Evolutionary conservation across 1,139 yeast species (phyloP).

Genomic region (Taphrina pruni): DNA sequence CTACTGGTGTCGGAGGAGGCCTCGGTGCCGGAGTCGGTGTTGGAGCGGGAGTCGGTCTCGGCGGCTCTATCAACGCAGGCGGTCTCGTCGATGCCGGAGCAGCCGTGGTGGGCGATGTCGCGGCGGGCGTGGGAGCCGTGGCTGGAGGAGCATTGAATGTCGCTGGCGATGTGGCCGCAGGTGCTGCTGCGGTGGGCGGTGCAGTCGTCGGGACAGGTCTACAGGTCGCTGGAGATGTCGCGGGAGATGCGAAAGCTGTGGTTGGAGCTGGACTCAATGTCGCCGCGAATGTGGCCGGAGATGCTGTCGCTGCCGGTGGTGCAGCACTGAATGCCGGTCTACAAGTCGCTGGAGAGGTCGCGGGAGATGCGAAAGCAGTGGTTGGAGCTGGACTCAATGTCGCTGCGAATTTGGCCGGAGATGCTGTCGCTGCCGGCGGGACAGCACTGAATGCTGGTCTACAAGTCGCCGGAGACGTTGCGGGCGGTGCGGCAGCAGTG

Average conservation of each 20-base stretch:
- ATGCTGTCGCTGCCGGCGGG: neutral
- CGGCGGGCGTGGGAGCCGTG: conserved; percentile 3
- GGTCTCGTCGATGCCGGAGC: neutral
- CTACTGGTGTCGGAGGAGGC: conserved; percentile 1
- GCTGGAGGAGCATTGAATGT: neutral
- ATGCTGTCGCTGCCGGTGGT: neutral
- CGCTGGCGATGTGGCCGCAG: neutral
- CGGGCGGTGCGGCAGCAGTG: conserved; percentile 1
- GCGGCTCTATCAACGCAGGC: conserved; percentile 6
- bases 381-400: conserved; percentile 3
- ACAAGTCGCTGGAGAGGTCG: conserved; percentile 5
- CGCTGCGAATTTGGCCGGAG: neutral
- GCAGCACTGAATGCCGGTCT: neutral
- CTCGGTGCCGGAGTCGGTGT: conserved; percentile 4
- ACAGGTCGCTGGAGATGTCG: neutral
- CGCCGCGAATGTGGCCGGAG: conserved; percentile 1
- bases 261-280: neutral
- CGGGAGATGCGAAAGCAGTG: neutral
- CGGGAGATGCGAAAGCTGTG: neutral
- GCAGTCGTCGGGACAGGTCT: neutral
- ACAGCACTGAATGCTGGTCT: neutral
- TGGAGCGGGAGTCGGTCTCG: conserved; percentile 1
- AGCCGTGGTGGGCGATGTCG: neutral
- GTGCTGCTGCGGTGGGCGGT: neutral
- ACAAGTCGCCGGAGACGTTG: neutral